Conservation (phyloP, 768 basidiomycete genomes). For the Podaxis sp. region DNA sequence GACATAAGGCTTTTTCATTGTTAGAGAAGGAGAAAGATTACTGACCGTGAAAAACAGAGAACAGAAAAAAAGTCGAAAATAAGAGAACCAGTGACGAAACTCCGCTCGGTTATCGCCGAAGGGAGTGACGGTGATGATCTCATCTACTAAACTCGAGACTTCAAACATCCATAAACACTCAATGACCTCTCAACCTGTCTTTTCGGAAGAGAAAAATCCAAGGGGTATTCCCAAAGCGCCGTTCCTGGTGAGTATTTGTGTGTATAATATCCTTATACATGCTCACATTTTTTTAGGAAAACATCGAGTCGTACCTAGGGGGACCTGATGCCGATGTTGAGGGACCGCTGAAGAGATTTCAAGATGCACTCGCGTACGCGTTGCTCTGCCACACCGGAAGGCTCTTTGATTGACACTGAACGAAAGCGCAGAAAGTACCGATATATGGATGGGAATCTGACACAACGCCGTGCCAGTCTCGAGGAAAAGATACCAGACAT, state of each 20-base stretch:
- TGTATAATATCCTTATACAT: not conserved
- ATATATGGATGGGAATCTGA: conserved; percentile 91
- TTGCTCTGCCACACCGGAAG: conserved; percentile 16
- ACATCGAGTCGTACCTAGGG: conserved; percentile 86
- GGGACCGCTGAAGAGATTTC: conserved; percentile 72
- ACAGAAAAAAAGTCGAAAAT: conserved; percentile 10
- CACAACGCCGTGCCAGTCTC: conserved; percentile 73
- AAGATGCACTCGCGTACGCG: conserved; percentile 92
- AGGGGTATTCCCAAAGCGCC: conserved; percentile 94
- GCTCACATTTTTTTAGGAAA: conserved; percentile 48
- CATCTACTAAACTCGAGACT: conserved; percentile 1
- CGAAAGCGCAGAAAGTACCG: conserved; percentile 87
- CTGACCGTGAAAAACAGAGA: conserved; percentile 9
- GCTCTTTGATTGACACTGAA: conserved; percentile 24
- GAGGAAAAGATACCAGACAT: conserved; percentile 98
- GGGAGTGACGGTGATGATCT: conserved; percentile 10
- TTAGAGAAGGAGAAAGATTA: conserved; percentile 9
- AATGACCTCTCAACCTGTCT: conserved; percentile 31
- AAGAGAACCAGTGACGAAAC: conserved; percentile 9
- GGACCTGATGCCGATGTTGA: conserved; percentile 80
- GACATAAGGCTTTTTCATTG: not conserved
- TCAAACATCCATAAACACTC: not conserved
- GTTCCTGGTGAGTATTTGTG: conserved; percentile 68
- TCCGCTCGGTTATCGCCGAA: conserved; percentile 26
- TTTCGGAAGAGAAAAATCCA: conserved; percentile 65